Evolutionary conservation across 352 stramenopile species (phyloP).

Genomic region (Globisporangium echinulatum): DNA sequence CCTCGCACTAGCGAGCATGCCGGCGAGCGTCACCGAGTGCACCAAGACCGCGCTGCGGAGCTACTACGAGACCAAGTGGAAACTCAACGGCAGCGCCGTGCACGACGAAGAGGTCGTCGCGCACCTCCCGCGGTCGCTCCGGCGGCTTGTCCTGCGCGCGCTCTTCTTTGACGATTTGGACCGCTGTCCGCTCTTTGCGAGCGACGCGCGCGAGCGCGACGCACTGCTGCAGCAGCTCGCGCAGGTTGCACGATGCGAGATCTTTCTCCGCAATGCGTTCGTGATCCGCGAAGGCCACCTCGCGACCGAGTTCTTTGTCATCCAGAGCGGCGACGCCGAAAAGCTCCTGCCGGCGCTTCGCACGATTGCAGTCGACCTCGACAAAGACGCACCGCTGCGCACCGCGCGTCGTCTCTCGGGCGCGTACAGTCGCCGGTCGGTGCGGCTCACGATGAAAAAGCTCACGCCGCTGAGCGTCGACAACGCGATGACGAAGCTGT

Average conservation of each 20-base stretch:
- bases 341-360: constrained; percentile 32
- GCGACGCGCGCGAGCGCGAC: constrained; percentile 1
- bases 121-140: constrained; percentile 44
- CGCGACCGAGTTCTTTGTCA: constrained; percentile 63
- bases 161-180: constrained; percentile 35
- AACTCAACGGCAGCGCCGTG: constrained; percentile 53
- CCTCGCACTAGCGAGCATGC: constrained; percentile 37
- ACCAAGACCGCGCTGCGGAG: constrained; percentile 48
- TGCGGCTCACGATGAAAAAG: constrained; percentile 3
- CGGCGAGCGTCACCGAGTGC: constrained; percentile 25
- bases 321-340: constrained; percentile 55
- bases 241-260: constrained; percentile 34
- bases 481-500: constrained; percentile 1
- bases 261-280: constrained; percentile 52
- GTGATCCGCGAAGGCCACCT: constrained; percentile 49
- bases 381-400: background rate
- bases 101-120: constrained; percentile 39
- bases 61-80: constrained; percentile 73
- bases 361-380: constrained; percentile 1
- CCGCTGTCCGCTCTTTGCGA: constrained; percentile 24
- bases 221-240: constrained; percentile 27
- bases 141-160: constrained; percentile 19
- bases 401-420: background rate
- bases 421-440: background rate
- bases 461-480: background rate